Conservation (phyloP, 257 asterid species). For the Solanum stenotomum region DNA sequence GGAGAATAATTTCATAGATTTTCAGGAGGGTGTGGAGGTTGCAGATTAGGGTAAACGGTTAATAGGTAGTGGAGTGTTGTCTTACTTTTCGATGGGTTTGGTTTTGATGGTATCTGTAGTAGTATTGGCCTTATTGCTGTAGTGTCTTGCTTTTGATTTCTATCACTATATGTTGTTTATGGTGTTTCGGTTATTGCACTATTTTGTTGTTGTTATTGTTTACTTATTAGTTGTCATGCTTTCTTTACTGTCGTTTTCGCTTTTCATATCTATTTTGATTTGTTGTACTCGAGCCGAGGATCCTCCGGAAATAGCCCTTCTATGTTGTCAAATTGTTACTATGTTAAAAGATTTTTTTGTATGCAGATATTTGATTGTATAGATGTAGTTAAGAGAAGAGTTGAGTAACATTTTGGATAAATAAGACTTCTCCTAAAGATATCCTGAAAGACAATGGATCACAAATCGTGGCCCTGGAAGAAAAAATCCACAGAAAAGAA, state of each 20-base stretch:
- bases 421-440: conserved; percentile 9
- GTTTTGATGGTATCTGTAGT: not conserved
- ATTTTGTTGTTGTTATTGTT: not conserved
- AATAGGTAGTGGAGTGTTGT: not conserved
- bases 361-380: not conserved
- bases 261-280: not conserved
- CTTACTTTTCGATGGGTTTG: not conserved
- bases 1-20: not conserved
- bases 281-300: not conserved
- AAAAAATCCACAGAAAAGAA: conserved; percentile 62
- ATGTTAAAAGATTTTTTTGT: not conserved
- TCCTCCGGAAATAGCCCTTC: not conserved
- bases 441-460: conserved; percentile 42
- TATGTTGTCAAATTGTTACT: not conserved
- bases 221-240: not conserved
- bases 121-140: not conserved
- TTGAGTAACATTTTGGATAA: conserved; percentile 12
- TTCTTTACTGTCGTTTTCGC: not conserved
- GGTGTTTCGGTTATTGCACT: not conserved
- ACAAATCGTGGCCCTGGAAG: conserved; percentile 83
- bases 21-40: not conserved
- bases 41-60: not conserved
- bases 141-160: not conserved
- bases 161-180: not conserved
- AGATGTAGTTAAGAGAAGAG: not conserved